Conservation (phyloP, 2,329 filamentous ascomycete species). For the Rutstroemia sp. region DNA sequence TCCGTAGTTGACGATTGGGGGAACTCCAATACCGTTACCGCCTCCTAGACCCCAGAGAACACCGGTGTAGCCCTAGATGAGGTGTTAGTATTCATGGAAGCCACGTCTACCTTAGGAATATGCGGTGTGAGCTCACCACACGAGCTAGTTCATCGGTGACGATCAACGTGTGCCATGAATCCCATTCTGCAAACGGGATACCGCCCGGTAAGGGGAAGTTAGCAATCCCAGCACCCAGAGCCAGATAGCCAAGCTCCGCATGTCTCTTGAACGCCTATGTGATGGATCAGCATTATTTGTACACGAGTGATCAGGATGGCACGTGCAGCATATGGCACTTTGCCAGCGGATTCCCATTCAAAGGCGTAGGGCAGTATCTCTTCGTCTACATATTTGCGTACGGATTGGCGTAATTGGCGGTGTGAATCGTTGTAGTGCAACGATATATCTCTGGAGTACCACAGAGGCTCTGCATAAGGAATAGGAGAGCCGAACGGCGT, state of each 20-base stretch:
- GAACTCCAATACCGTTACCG: conserved; percentile 54
- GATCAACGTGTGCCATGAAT: conserved; percentile 50
- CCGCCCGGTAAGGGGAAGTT: conserved; percentile 37
- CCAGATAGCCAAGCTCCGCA: conserved; percentile 28
- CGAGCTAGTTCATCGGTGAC: conserved; percentile 48
- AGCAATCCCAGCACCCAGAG: conserved; percentile 31
- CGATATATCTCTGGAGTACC: conserved; percentile 27
- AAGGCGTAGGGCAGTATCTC: conserved; percentile 50
- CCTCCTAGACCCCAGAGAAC: conserved; percentile 51
- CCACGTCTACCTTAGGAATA: neutral
- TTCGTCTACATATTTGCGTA: conserved; percentile 52
- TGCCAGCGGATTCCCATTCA: conserved; percentile 55
- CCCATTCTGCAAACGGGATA: conserved; percentile 41
- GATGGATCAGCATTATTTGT: neutral
- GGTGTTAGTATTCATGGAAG: neutral
- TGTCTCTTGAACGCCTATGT: conserved; percentile 24
- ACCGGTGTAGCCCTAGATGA: conserved; percentile 41
- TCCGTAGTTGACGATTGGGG: conserved; percentile 57
- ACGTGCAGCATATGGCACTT: conserved; percentile 39
- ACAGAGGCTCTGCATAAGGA: conserved; percentile 29
- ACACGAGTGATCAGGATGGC: conserved; percentile 11
- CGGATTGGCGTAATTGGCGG: conserved; percentile 45
- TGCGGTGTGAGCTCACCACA: conserved; percentile 27
- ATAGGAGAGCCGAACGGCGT: conserved; percentile 21
- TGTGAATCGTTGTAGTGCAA: conserved; percentile 60